These are phyloP conservation scores for Parafenestella ontariensis DNA, from an alignment of 2,329 filamentous ascomycete genomes.

Conservation along the genomic window DNA sequence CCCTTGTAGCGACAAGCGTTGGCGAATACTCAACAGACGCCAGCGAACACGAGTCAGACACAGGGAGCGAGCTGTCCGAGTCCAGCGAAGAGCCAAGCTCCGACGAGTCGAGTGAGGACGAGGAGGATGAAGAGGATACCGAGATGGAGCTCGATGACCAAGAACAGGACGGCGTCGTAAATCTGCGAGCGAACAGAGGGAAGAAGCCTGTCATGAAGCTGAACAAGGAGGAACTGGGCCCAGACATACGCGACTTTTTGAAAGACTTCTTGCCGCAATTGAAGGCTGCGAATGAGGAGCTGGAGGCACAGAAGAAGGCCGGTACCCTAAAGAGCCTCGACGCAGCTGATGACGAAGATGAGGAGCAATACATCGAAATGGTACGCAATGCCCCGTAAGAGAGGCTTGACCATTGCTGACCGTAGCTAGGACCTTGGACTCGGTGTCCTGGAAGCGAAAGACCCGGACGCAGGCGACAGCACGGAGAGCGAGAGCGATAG, in stretches of 20 bases:
- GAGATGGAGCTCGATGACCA: conserved; percentile 6
- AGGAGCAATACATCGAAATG: conserved; percentile 52
- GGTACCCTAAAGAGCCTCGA: conserved; percentile 49
- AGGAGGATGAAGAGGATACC: conserved; percentile 21
- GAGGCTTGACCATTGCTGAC: conserved; percentile 11
- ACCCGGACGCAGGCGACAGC: conserved; percentile 30
- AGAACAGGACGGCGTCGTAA: conserved; percentile 26
- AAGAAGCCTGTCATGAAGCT: conserved; percentile 44
- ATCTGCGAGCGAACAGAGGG: conserved; percentile 38
- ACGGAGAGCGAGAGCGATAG: conserved; percentile 32
- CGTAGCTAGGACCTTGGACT: conserved; percentile 50
- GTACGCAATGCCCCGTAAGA: conserved; percentile 21
- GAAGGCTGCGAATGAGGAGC: conserved; percentile 52
- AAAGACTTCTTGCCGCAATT: conserved; percentile 53
- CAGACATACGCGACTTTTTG: conserved; percentile 45
- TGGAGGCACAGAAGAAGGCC: conserved; percentile 49
- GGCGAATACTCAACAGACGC: conserved; percentile 23
- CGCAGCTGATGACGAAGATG: conserved; percentile 34
- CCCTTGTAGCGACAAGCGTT: conserved; percentile 22
- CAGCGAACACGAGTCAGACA: conserved; percentile 30
- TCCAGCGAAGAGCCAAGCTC: conserved; percentile 50
- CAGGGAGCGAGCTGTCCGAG: conserved; percentile 38
- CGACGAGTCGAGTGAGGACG: conserved; percentile 40
- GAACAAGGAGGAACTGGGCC: conserved; percentile 28
- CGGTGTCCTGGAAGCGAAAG: conserved; percentile 54